A percentile compares a stretch with the other conserved stretches of the same genome.
Evolutionary conservation across 768 basidiomycete genomes (phyloP).

Genomic region (Suillus decipiens): DNA sequence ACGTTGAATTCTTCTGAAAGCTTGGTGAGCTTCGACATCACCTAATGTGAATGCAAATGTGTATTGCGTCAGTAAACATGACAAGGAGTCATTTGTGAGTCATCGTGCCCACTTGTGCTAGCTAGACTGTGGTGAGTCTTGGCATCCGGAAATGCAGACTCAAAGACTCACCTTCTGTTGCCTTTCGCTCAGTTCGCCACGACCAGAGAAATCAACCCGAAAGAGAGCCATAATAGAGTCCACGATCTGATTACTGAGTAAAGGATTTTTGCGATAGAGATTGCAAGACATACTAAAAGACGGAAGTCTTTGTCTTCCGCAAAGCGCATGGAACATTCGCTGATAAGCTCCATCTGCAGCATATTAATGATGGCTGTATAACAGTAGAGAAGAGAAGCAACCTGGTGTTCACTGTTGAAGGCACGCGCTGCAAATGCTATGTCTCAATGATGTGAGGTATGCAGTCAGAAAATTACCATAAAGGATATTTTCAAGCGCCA

Average conservation of each 20-base stretch:
- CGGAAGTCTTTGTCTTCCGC: slow-evolving; percentile 87
- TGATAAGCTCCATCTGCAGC: slow-evolving; percentile 84
- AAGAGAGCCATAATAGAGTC: slow-evolving; percentile 98
- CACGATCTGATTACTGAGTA: slow-evolving; percentile 62
- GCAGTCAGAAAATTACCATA: slow-evolving; percentile 55
- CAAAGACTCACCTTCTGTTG: slow-evolving; percentile 73
- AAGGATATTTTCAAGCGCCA: slow-evolving; percentile 89
- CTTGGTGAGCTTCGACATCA: slow-evolving; percentile 90
- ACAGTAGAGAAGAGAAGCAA: slow-evolving; percentile 27
- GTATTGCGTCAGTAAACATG: neutral
- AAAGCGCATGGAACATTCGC: slow-evolving; percentile 84
- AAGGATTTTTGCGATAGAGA: slow-evolving; percentile 1
- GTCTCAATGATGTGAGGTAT: slow-evolving; percentile 7
- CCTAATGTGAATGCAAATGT: slow-evolving; percentile 41
- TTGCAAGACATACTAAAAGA: slow-evolving; percentile 50
- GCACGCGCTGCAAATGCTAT: slow-evolving; percentile 63
- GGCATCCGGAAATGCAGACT: neutral
- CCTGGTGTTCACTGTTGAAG: slow-evolving; percentile 92
- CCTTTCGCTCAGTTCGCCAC: slow-evolving; percentile 92
- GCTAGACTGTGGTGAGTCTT: slow-evolving; percentile 43
- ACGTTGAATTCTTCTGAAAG: slow-evolving; percentile 93
- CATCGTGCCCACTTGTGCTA: slow-evolving; percentile 66
- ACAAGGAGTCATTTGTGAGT: neutral
- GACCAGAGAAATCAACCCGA: slow-evolving; percentile 88
- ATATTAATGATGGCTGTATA: slow-evolving; percentile 13